phyloP scores from a whole-genome alignment of 768 basidiomycete species.

The Rhodotorula paludigena region DNA sequence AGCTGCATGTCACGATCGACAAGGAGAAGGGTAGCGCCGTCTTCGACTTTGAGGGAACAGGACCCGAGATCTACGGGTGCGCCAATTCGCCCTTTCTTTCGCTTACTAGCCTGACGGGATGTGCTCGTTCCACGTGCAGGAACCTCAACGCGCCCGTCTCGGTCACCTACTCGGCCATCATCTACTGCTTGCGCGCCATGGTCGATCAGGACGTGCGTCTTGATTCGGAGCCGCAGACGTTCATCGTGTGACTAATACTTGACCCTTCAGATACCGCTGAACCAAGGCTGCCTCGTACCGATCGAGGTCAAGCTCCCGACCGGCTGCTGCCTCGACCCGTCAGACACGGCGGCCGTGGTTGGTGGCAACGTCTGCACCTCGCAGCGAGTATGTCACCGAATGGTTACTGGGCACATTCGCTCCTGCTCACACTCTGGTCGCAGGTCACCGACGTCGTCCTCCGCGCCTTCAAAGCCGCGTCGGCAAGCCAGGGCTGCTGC shows the following conservation, averaged over 20 bases:
- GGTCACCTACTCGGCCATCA: slow-evolving; percentile 54
- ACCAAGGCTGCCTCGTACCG: slow-evolving; percentile 75
- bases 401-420: no score
- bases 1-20: slow-evolving; percentile 71
- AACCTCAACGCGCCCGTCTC: slow-evolving; percentile 82
- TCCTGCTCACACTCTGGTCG: no score
- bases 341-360: slow-evolving; percentile 82
- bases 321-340: slow-evolving; percentile 71
- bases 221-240: no score
- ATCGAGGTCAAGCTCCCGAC: slow-evolving; percentile 67
- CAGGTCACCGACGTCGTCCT: slow-evolving; percentile 73
- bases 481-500: slow-evolving; percentile 72
- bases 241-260: no score
- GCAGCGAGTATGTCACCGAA: no score
- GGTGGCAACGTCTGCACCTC: slow-evolving; percentile 68
- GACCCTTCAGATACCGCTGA: slow-evolving; percentile 63
- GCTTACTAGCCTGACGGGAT: neutral
- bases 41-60: slow-evolving; percentile 64
- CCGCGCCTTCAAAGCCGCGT: slow-evolving; percentile 84
- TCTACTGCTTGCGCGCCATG: slow-evolving; percentile 46
- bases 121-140: neutral
- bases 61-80: slow-evolving; percentile 54
- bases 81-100: neutral
- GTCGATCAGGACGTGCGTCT: slow-evolving; percentile 35
- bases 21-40: slow-evolving; percentile 68